Conservation (phyloP, 495 filamentous ascomycete species). For the Penicillium verhagenii region DNA sequence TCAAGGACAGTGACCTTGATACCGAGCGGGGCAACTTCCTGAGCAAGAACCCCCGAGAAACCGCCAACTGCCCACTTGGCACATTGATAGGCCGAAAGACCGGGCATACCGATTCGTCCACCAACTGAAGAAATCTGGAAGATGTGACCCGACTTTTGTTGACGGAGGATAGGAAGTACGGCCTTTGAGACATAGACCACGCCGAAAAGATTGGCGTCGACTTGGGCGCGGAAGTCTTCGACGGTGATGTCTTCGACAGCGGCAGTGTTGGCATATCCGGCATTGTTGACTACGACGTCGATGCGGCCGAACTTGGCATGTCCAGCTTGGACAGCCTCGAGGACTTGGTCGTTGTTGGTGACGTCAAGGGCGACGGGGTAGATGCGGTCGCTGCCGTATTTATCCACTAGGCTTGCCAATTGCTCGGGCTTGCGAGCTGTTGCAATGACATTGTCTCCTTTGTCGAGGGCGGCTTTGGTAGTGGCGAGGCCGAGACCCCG, state of each 20-base stretch:
- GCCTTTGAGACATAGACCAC: constrained; percentile 44
- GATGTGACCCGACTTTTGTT: constrained; percentile 26
- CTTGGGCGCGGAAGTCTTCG: constrained; percentile 18
- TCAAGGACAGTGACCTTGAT: constrained; percentile 34
- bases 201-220: constrained; percentile 49
- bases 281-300: constrained; percentile 34
- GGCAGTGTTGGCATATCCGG: constrained; percentile 26
- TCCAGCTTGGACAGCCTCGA: constrained; percentile 12
- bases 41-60: constrained; percentile 31
- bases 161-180: constrained; percentile 49
- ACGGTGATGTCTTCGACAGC: constrained; percentile 23
- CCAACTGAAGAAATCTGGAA: not conserved
- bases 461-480: constrained; percentile 38
- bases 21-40: constrained; percentile 26
- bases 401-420: constrained; percentile 21
- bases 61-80: constrained; percentile 50
- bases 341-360: constrained; percentile 27
- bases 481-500: constrained; percentile 50
- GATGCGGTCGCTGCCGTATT: constrained; percentile 18
- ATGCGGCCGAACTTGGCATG: constrained; percentile 11
- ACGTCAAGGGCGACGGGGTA: constrained; percentile 37
- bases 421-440: constrained; percentile 43
- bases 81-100: constrained; percentile 36
- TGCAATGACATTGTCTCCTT: constrained; percentile 50
- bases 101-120: not conserved